A percentile compares a stretch with the other conserved stretches of the same genome.
Conservation (phyloP, 768 basidiomycete species). For the Lactarius vividus region DNA sequence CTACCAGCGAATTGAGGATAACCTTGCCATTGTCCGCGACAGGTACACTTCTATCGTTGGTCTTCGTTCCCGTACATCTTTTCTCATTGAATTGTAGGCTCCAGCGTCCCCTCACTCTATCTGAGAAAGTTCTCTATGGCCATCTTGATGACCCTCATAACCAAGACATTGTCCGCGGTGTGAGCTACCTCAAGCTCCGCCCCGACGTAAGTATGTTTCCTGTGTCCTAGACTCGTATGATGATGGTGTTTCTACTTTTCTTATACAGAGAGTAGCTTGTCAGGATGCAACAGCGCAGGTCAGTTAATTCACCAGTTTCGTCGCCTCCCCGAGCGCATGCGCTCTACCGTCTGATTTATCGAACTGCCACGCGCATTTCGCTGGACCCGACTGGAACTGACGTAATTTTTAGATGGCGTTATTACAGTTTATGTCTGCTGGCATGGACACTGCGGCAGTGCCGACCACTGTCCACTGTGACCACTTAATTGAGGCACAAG, state of each 20-base stretch:
- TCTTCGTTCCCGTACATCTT: not conserved
- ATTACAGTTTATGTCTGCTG: slow-evolving; percentile 99
- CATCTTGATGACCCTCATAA: slow-evolving; percentile 93
- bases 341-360: not conserved
- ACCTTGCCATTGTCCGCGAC: slow-evolving; percentile 81
- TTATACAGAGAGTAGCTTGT: slow-evolving; percentile 81
- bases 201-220: slow-evolving; percentile 73
- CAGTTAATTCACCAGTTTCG: slow-evolving; percentile 2
- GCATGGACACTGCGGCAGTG: slow-evolving; percentile 96
- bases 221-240: slow-evolving; percentile 21
- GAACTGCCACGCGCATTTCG: not conserved
- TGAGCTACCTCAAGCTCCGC: slow-evolving; percentile 94
- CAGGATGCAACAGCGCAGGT: slow-evolving; percentile 86
- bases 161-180: slow-evolving; percentile 88
- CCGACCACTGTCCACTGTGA: slow-evolving; percentile 99
- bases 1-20: slow-evolving; percentile 98
- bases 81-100: slow-evolving; percentile 47
- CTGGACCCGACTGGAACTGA: slow-evolving; percentile 10
- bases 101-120: slow-evolving; percentile 85
- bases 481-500: slow-evolving; percentile 96
- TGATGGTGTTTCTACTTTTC: slow-evolving; percentile 10
- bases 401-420: slow-evolving; percentile 79
- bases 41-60: slow-evolving; percentile 46
- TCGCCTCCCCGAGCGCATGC: not conserved
- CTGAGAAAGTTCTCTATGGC: slow-evolving; percentile 97